phyloP scores from a whole-genome alignment of 371 early-diverging fungal species.

The Vairimorpha apis region DNA sequence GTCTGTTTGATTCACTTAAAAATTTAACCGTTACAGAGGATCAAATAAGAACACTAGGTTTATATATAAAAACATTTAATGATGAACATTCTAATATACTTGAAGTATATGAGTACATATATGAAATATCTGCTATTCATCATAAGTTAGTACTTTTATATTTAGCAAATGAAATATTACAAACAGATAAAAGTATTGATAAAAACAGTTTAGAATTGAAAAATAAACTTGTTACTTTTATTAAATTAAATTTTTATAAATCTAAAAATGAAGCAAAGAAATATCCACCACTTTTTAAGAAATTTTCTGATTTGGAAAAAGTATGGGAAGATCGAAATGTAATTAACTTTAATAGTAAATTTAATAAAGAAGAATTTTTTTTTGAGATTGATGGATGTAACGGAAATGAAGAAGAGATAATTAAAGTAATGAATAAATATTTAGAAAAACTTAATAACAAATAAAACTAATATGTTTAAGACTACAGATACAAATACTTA shows the following conservation, averaged over 20 bases:
- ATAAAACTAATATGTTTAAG: too few species aligned
- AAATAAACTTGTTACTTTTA: slow-evolving; percentile 20
- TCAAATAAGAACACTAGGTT: slow-evolving; percentile 32
- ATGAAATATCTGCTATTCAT: slow-evolving; percentile 36
- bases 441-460: neutral
- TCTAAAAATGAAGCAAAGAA: slow-evolving; percentile 14
- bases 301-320: slow-evolving; percentile 41
- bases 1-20: slow-evolving; percentile 36
- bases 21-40: slow-evolving; percentile 32
- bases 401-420: slow-evolving; percentile 11
- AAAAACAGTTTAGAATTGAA: slow-evolving; percentile 3
- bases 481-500: too few species aligned
- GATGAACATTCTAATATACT: slow-evolving; percentile 44
- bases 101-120: slow-evolving; percentile 30
- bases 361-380: slow-evolving; percentile 31
- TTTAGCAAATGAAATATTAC: slow-evolving; percentile 52
- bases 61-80: slow-evolving; percentile 49
- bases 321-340: slow-evolving; percentile 49
- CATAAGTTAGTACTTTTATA: slow-evolving; percentile 49
- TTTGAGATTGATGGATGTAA: slow-evolving; percentile 21
- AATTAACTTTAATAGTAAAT: slow-evolving; percentile 22
- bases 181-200: slow-evolving; percentile 32
- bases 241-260: slow-evolving; percentile 25
- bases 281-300: slow-evolving; percentile 30
- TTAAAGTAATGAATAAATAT: slow-evolving; percentile 14